Percentiles rank a stretch among this genome's conserved stretches.
Evolutionary conservation across 345 rosid genomes (phyloP).

Genomic region (Rubroshorea leprosula): DNA sequence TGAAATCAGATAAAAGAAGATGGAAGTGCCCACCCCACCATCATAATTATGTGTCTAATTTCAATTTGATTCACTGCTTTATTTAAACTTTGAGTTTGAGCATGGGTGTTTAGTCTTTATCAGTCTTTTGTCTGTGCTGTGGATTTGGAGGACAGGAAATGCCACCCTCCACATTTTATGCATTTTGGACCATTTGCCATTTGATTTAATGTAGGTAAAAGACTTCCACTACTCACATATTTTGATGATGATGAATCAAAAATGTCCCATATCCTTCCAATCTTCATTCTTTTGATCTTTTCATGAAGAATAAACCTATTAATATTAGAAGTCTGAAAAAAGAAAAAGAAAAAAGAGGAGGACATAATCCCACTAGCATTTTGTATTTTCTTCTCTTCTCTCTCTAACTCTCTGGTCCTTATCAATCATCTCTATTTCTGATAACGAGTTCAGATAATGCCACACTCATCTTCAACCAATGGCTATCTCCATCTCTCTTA

Average conservation of each 20-base stretch:
- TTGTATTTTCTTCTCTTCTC: slow-evolving; percentile 1
- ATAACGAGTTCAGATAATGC: slow-evolving; percentile 1
- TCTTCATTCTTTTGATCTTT: slow-evolving; percentile 6
- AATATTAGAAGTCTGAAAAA: too few relatives aligned
- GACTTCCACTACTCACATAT: neutral
- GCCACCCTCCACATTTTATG: too few relatives aligned
- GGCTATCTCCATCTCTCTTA: neutral
- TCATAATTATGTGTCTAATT: slow-evolving; percentile 8
- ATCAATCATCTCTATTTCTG: neutral
- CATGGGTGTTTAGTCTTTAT: too few relatives aligned
- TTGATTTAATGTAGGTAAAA: neutral
- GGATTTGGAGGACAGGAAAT: slow-evolving; percentile 16
- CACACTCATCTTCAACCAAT: slow-evolving; percentile 11
- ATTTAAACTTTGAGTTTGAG: too few relatives aligned
- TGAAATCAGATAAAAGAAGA: slow-evolving; percentile 13
- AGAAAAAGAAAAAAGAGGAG: neutral
- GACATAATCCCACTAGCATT: neutral
- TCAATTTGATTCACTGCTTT: slow-evolving; percentile 8
- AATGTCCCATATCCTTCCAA: too few relatives aligned
- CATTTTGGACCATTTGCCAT: neutral
- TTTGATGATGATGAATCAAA: too few relatives aligned
- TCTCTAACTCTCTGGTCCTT: slow-evolving; percentile 3
- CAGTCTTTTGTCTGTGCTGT: neutral
- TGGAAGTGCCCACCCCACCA: too few relatives aligned
- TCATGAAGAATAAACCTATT: neutral